Conservation (phyloP, 208 protist genomes). For the Crithidia bombi region DNA sequence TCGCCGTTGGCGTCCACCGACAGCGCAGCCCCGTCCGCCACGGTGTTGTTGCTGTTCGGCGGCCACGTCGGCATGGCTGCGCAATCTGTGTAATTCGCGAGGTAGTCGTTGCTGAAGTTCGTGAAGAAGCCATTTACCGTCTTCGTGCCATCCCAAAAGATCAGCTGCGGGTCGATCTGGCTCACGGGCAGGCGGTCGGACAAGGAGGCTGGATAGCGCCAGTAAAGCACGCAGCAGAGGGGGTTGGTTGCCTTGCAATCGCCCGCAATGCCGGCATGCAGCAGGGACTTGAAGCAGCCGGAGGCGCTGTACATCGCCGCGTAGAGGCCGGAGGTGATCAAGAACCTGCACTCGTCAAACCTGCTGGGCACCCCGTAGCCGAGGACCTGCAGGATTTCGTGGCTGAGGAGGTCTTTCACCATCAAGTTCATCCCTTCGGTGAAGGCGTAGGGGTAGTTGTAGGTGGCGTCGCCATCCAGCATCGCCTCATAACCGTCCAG, state of each 20-base stretch:
- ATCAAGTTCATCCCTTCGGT: constrained; percentile 35
- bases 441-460: constrained; percentile 35
- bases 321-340: not conserved
- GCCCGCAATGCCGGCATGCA: constrained; percentile 29
- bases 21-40: constrained; percentile 10
- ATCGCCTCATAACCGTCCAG: not conserved
- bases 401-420: constrained; percentile 10
- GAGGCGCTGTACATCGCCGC: not conserved
- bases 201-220: constrained; percentile 31
- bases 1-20: constrained; percentile 25
- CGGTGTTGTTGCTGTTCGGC: not conserved
- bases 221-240: constrained; percentile 39
- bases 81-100: constrained; percentile 5
- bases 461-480: not conserved
- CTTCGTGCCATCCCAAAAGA: constrained; percentile 37
- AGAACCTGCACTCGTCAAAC: not conserved
- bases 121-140: constrained; percentile 38
- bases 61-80: constrained; percentile 4
- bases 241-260: constrained; percentile 31
- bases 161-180: constrained; percentile 26
- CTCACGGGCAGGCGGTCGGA: constrained; percentile 5
- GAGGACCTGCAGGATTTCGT: not conserved
- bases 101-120: constrained; percentile 33
- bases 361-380: not conserved
- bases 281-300: constrained; percentile 25